Base-by-base conservation (phyloP, 192 early-diverging fungal species). In the Gamsiella multidivaricata region DNA sequence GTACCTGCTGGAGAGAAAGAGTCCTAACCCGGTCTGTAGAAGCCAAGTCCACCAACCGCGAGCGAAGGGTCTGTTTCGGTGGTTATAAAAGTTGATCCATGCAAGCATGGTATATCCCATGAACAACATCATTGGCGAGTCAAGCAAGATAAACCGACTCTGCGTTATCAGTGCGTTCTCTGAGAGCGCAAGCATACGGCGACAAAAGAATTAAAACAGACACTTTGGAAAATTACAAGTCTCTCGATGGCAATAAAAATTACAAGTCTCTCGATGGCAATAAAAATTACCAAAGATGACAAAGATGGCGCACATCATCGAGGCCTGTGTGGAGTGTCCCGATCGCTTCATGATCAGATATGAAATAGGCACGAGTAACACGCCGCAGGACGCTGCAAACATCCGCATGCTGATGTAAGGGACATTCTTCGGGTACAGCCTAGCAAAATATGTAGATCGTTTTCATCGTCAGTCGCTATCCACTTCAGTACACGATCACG, bases 91-190 rank as follows among this genome's bases (percentile, higher is more conserved):
- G 79, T 92, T 87, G 33, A 96, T 80, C 97, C 97, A 99, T 51
- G 89, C 72, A n/a, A 94, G 89, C 33, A 94, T 75, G 3, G 95
- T 88, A 32, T 87, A 75, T 26, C 92, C 90, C 47, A 90, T 93
- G 79, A 97, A 97, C 23, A 98, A 87, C 66, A 98, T 84, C 58
- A 99, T 84, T 59, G 96, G 94, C 15, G 93, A 86, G 82, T 98
- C 96, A 33, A 98, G 83, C 34, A 98, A 83, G 52, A 98, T 98
- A 37, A 97, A 83, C 31, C 97, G 89, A 54, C 91, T 93, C 80
- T 99, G 95, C 2, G 96, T 90, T 43, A 97, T 86, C 74, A 98
- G 82, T 0, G 94, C 88, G 75, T 94, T 99, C 64, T 99, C 96
- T 93, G 6, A 45, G n/a, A 29, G 39, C 5, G 22, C 5, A n/a